A percentile compares a stretch with the other conserved stretches of the same genome.
These are phyloP conservation scores for Tolypocladium tropicale DNA, from an alignment of 2,329 filamentous ascomycete species.

Conservation along the genomic window DNA sequence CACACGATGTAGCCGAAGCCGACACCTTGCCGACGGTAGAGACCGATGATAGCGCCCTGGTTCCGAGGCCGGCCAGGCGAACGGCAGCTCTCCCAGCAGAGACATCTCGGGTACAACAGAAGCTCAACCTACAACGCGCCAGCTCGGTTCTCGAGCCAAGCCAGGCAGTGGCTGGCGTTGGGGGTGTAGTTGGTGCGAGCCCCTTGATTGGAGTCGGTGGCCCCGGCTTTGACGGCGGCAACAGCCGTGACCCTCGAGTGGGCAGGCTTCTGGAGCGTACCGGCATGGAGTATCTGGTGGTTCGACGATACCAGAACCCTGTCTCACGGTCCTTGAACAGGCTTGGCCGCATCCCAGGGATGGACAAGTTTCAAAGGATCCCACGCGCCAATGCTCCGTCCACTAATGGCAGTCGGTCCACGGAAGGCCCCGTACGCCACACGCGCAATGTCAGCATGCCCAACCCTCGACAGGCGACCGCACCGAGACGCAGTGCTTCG, in stretches of 20 bases:
- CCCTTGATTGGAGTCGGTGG: conserved; percentile 43
- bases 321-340: conserved; percentile 50
- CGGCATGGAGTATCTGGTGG: conserved; percentile 63
- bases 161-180: conserved; percentile 27
- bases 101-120: conserved; percentile 62
- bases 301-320: conserved; percentile 62
- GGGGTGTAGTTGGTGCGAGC: conserved; percentile 30
- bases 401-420: conserved; percentile 24
- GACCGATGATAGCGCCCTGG: conserved; percentile 33
- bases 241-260: conserved; percentile 49
- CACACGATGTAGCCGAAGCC: conserved; percentile 11
- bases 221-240: conserved; percentile 40
- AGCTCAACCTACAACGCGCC: conserved; percentile 63
- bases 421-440: conserved; percentile 21
- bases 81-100: conserved; percentile 34
- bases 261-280: conserved; percentile 58
- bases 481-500: conserved; percentile 22
- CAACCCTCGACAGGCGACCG: conserved; percentile 18
- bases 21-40: conserved; percentile 18
- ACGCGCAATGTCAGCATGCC: conserved; percentile 29
- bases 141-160: conserved; percentile 61
- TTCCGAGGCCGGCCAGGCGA: conserved; percentile 31
- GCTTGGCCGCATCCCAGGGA: conserved; percentile 35
- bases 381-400: conserved; percentile 27
- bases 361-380: conserved; percentile 40